Evolutionary conservation across 2,329 filamentous ascomycete genomes (phyloP).

Genomic region (Periglandula ipomoeae): DNA sequence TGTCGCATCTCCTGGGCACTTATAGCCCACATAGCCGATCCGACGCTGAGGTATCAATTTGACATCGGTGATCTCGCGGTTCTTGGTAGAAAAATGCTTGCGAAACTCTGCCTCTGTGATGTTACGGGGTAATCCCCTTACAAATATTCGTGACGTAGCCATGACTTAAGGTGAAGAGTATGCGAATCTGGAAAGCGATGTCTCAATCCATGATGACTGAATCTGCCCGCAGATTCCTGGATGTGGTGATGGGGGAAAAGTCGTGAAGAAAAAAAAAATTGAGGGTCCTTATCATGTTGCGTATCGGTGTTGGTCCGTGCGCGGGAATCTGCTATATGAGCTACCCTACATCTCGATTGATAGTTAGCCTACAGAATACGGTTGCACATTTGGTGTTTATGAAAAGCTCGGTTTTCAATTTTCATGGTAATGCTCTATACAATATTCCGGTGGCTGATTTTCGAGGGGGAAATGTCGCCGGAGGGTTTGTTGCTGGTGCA

Average conservation of each 20-base stretch:
- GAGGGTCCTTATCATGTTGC: constrained; percentile 15
- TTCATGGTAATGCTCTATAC: too few relatives aligned
- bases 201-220: constrained; percentile 3
- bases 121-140: constrained; percentile 77
- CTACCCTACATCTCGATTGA: constrained; percentile 8
- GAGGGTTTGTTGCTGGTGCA: too few relatives aligned
- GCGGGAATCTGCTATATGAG: too few relatives aligned
- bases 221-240: constrained; percentile 9
- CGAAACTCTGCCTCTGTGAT: constrained; percentile 78
- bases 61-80: constrained; percentile 74
- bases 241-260: background rate
- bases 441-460: too few relatives aligned
- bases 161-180: constrained; percentile 23
- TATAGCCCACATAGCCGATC: constrained; percentile 95
- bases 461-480: too few relatives aligned
- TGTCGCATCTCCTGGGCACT: constrained; percentile 67
- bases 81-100: constrained; percentile 73
- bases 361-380: too few relatives aligned
- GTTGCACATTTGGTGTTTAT: too few relatives aligned
- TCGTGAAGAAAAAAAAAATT: constrained; percentile 18
- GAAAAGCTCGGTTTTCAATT: too few relatives aligned
- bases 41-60: constrained; percentile 83
- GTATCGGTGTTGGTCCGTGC: constrained; percentile 16
- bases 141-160: constrained; percentile 61
- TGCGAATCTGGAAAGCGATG: background rate